phyloP scores from a whole-genome alignment of 2,329 filamentous ascomycete species.

The Colletotrichum lupini region DNA sequence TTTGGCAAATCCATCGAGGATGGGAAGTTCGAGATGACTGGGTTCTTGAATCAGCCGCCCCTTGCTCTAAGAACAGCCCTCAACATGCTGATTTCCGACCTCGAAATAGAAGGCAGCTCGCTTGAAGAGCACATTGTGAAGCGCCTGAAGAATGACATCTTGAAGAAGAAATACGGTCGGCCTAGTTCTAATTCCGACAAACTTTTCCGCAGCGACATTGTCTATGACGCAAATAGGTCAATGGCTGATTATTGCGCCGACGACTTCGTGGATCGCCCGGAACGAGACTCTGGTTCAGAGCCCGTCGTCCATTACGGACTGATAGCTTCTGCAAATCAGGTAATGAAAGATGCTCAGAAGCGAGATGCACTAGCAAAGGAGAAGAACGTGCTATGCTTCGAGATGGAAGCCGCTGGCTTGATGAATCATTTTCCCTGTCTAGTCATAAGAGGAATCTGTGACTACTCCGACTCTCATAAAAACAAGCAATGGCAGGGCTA shows the following conservation, averaged over 20 bases:
- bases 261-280: neutral
- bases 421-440: neutral
- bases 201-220: neutral
- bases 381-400: constrained; percentile 42
- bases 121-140: no score
- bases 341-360: constrained; percentile 42
- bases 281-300: neutral
- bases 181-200: neutral
- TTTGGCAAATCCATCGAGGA: constrained; percentile 27
- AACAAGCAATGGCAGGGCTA: neutral
- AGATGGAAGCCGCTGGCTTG: neutral
- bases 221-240: neutral
- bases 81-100: neutral
- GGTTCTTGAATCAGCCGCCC: constrained; percentile 20
- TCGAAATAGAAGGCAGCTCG: neutral
- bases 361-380: constrained; percentile 49
- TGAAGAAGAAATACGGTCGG: neutral
- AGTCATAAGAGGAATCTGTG: neutral
- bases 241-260: neutral
- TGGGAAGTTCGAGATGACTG: constrained; percentile 5
- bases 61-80: neutral
- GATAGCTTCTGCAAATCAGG: constrained; percentile 46
- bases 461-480: neutral
- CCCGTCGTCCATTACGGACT: constrained; percentile 44
- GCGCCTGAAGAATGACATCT: no score